A percentile compares a stretch with the other conserved stretches of the same genome.
Conservation (phyloP, 805 yeast genomes). For the Kuraishia capsulata region DNA sequence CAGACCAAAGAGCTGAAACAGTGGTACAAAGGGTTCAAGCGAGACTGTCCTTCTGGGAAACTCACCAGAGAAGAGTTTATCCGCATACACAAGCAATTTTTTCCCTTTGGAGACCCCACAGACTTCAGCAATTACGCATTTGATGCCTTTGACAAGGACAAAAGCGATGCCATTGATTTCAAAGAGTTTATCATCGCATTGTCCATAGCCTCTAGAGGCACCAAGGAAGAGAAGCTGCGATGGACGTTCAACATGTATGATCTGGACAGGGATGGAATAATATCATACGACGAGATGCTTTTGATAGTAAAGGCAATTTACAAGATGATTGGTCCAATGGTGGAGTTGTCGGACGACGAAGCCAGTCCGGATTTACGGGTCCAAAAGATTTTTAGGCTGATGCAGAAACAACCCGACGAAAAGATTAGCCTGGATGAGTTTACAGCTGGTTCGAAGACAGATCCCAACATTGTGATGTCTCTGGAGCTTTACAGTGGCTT, state of each 20-base stretch:
- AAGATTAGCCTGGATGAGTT: slow-evolving; percentile 79
- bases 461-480: slow-evolving; percentile 68
- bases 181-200: slow-evolving; percentile 86
- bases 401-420: slow-evolving; percentile 65
- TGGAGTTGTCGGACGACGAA: slow-evolving; percentile 79
- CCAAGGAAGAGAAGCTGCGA: slow-evolving; percentile 68
- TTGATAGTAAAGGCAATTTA: slow-evolving; percentile 76
- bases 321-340: slow-evolving; percentile 95
- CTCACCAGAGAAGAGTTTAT: slow-evolving; percentile 80
- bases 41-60: slow-evolving; percentile 92
- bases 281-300: slow-evolving; percentile 71
- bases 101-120: slow-evolving; percentile 96
- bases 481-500: slow-evolving; percentile 53
- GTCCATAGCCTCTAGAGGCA: slow-evolving; percentile 80
- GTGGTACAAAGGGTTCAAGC: slow-evolving; percentile 93
- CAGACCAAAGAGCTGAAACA: slow-evolving; percentile 93
- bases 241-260: slow-evolving; percentile 94
- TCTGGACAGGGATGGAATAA: slow-evolving; percentile 77
- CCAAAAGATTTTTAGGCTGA: slow-evolving; percentile 63
- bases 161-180: slow-evolving; percentile 77
- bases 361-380: slow-evolving; percentile 86
- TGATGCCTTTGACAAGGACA: slow-evolving; percentile 78
- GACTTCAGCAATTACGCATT: slow-evolving; percentile 86
- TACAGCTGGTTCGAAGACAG: slow-evolving; percentile 68
- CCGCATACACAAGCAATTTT: slow-evolving; percentile 90